Base-by-base conservation (phyloP, 176 grass and related monocot genomes). In the Aegilops sharonensis region DNA sequence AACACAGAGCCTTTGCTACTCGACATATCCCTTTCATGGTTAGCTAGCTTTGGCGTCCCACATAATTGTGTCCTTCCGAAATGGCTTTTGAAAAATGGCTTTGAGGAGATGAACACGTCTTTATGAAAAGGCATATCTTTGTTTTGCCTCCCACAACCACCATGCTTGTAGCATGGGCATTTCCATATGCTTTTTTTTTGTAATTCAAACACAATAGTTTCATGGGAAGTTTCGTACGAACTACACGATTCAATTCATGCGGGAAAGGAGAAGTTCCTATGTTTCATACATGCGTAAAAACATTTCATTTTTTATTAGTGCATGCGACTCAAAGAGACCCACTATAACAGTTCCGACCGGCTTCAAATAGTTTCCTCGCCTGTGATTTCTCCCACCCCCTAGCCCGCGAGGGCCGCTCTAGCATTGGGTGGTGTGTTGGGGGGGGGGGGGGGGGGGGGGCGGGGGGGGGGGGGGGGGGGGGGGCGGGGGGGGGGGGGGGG, bases 391-490 rank as follows among this genome's bases (percentile, higher is more conserved):
- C 50, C 50, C 50, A 54, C 5, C 50, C 14, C 50, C 50, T 54
- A 5, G 6, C 50, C 15, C 2, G 5, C 15, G 5, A 54, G 50
- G 18, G 50, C 5, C 15, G 5, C 15, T 54, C 50, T 54, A 7
- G 50, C 15, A 54, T 54, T 52, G 4, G 5, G 14, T 17, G 14
- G 14, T 52, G 48, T 1, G 48, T 6, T 52, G 48, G 48, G 48
- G 5, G 12, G 5, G 1, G 13, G 48, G 48, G 48, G 1, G 0
- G 1, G 13, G 48, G 48, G 48, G 1, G 0, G n/a, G n/a, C n/a
- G n/a, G n/a, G n/a, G n/a, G n/a, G n/a, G n/a, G n/a, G n/a, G n/a
- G n/a, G n/a, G n/a, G n/a, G n/a, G n/a, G n/a, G n/a, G n/a, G n/a
- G n/a, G n/a, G n/a, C n/a, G n/a, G n/a, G n/a, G n/a, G n/a, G n/a